Evolutionary conservation across 306 rosid genomes (phyloP), one percentile per base, ranked within the genome.

Genomic region (Nissolia schottii): DNA sequence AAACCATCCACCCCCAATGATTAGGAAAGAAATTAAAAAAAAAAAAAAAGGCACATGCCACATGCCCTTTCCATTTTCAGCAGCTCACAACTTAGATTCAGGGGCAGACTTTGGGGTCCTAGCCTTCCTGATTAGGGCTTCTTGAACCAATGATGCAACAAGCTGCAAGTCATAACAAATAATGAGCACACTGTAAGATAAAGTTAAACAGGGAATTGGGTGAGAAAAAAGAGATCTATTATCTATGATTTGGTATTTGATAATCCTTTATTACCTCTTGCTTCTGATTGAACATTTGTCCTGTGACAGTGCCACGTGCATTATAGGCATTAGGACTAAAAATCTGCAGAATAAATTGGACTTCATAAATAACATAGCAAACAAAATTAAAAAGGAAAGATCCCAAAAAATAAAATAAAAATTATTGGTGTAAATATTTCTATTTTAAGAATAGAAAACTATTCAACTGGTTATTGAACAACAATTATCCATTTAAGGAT

Each of bases 231-330:
- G 49, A 34, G 50, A 23, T 37, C 43, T 20, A 10, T 64, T n/a
- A 29, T 40, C 40, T 14, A 51, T 23, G 15, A 68, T 46, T 43
- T 45, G 6, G 25, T 40, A 68, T 46, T 43, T 45, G 6, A 22
- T 40, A 51, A 38, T 54, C 58, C 25, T 59, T 60, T 85, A 94
- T 60, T 85, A 94, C 97, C 98, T 94, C 90, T 82, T 95, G 95
- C 64, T 87, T 86, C 76, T 69, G 85, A 62, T 91, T 94, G 80
- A 94, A 94, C 97, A 94, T 91, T 63, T 79, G 84, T 32, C 96
- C 98, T 2, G 71, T 45, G 71, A 89, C 96, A 69, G 75, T 80
- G 60, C 89, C 89, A 1, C 98, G 95, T 3, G 95, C 92, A 25
- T 85, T 84, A 57, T 70, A 35, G 64, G 92, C 86, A 46, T 49